Evolutionary conservation across 1,139 yeast species (phyloP).

Genomic region (Blastobotrys serpentis): DNA sequence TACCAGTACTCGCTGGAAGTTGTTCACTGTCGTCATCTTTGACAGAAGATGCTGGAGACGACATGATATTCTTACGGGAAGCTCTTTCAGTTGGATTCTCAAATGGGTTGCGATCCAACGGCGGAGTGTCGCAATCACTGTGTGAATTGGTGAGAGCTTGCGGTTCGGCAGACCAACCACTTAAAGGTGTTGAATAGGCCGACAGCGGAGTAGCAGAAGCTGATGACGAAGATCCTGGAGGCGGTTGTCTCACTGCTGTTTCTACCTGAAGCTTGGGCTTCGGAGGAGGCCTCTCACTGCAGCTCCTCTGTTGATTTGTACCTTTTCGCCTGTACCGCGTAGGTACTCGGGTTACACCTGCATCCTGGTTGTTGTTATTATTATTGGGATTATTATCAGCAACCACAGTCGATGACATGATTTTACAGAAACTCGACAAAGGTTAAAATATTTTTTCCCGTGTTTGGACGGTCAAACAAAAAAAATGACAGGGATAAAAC

Average conservation of each 20-base stretch:
- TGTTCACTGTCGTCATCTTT: background rate
- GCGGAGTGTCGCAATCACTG: background rate
- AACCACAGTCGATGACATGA: constrained; percentile 1
- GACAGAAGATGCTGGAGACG: constrained; percentile 6
- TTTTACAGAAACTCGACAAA: background rate
- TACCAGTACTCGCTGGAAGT: background rate
- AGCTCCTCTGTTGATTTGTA: constrained; percentile 5
- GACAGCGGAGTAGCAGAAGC: constrained; percentile 8
- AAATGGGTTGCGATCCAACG: constrained; percentile 2
- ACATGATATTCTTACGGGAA: background rate
- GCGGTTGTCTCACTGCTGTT: constrained; percentile 1
- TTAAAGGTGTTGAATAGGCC: constrained; percentile 2
- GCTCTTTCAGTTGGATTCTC: background rate
- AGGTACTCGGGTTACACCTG: constrained; percentile 12
- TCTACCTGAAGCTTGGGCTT: constrained; percentile 8
- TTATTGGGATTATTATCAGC: background rate
- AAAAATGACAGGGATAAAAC: too few relatives aligned
- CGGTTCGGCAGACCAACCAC: background rate
- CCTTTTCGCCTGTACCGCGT: constrained; percentile 16
- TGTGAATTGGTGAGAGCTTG: constrained; percentile 2
- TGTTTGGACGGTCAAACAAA: background rate
- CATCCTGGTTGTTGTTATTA: background rate
- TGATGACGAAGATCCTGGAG: background rate
- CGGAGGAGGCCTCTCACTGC: constrained; percentile 2
- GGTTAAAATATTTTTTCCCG: background rate